Conservation (phyloP, 1,139 yeast genomes). For the Protomyces arabidopsidicola region DNA sequence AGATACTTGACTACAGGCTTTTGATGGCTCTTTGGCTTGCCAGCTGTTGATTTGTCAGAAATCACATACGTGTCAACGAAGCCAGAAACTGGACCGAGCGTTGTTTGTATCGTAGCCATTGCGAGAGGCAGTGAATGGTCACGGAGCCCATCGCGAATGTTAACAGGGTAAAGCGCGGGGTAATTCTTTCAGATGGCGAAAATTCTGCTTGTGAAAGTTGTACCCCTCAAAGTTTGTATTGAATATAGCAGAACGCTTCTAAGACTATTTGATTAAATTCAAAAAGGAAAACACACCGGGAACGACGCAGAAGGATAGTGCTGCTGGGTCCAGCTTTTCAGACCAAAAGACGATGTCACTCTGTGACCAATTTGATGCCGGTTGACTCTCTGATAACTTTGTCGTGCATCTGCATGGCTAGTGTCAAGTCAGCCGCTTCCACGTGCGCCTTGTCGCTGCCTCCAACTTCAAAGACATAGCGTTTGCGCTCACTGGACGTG, state of each 20-base stretch:
- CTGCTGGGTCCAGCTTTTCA: too few relatives aligned
- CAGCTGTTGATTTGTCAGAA: constrained; percentile 3
- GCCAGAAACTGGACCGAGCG: constrained; percentile 19
- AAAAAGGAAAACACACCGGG: too few relatives aligned
- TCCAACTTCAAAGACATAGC: background rate
- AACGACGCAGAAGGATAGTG: too few relatives aligned
- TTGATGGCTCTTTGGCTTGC: background rate
- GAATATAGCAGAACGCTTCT: too few relatives aligned
- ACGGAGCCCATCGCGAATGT: background rate
- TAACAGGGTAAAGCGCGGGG: too few relatives aligned
- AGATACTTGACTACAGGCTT: constrained; percentile 19
- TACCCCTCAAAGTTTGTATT: background rate
- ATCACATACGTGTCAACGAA: constrained; percentile 20
- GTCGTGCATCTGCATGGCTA: background rate
- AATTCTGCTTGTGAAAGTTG: background rate
- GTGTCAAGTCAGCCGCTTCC: background rate
- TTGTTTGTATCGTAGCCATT: constrained; percentile 12
- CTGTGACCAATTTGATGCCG: too few relatives aligned
- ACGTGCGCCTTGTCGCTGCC: background rate
- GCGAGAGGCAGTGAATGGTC: background rate
- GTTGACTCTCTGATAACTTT: background rate
- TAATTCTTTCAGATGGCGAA: too few relatives aligned
- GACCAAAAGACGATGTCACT: too few relatives aligned
- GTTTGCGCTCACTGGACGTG: background rate
- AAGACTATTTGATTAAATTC: too few relatives aligned